A percentile compares a stretch with the other conserved stretches of the same genome.
phyloP scores from a whole-genome alignment of 352 stramenopile species.

The Pythium phragmiticola region DNA sequence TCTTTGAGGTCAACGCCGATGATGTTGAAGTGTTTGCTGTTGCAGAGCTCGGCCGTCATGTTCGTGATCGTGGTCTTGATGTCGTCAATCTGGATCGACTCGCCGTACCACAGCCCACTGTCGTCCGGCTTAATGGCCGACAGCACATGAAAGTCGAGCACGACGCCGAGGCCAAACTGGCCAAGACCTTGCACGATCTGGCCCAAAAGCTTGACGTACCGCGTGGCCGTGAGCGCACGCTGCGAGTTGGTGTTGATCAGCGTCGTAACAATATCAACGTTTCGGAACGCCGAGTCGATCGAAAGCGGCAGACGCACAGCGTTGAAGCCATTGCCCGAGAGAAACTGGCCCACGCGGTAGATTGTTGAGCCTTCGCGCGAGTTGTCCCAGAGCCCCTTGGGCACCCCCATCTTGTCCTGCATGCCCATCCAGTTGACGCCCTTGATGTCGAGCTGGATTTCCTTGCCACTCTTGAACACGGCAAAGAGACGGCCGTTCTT shows the following conservation, averaged over 20 bases:
- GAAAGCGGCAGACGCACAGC: constrained; percentile 72
- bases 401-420: constrained; percentile 66
- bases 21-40: constrained; percentile 83
- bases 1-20: constrained; percentile 87
- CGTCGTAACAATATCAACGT: constrained; percentile 54
- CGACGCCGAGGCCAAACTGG: constrained; percentile 72
- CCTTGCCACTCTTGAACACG: constrained; percentile 44
- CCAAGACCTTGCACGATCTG: constrained; percentile 66
- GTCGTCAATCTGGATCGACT: constrained; percentile 67
- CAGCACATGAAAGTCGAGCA: constrained; percentile 80
- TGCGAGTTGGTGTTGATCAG: constrained; percentile 88
- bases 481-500: constrained; percentile 75
- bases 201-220: constrained; percentile 68
- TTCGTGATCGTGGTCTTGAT: constrained; percentile 81
- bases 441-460: constrained; percentile 79
- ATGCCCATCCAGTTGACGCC: constrained; percentile 86
- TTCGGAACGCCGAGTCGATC: constrained; percentile 68
- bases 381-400: constrained; percentile 81
- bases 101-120: constrained; percentile 68
- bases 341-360: constrained; percentile 74
- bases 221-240: constrained; percentile 57
- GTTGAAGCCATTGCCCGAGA: constrained; percentile 81
- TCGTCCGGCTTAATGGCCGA: constrained; percentile 43
- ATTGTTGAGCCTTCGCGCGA: constrained; percentile 73
- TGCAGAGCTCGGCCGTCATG: constrained; percentile 64